Evolutionary conservation across 768 basidiomycete genomes (phyloP), one percentile per base, ranked within the genome.

Genomic region (Chalciporus piperatus): DNA sequence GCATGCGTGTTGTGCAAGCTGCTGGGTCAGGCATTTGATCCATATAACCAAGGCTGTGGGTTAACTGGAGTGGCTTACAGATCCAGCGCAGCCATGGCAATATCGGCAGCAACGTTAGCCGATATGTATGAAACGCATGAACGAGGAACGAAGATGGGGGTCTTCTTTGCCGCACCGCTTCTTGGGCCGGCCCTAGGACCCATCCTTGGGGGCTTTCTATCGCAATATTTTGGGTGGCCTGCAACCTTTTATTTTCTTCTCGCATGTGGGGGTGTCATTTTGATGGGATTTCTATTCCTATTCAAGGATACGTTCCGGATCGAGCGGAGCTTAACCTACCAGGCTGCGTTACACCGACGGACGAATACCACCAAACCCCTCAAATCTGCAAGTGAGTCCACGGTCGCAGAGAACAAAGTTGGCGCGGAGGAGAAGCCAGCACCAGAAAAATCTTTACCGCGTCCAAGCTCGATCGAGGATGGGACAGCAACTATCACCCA

Each of bases 291-390:
- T 66, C 48, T 86, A 30, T 66, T 85, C 20, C 72, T 86, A 62
- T 89, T 93, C 73, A 81, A 79, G 51, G 92, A 95, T 60, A 91
- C 91, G 1, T 95, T 89, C 71, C 80, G 92, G 16, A 72, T 78
- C 48, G 89, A 93, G 61, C 84, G 94, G 40, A 94, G 91, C 48
- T 69, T 88, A 20, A 80, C 82, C 3, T 96, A 94, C 66, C 88
- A 89, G 63, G 74, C 75, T 33, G 83, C 84, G 0, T 70, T 89
- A 39, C 77, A 73, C 54, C 70, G 74, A 42, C 74, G 77, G 16
- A 50, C 72, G 6, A 67, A 66, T 39, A 62, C 65, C 11, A 48
- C 48, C 28, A 56, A 56, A 33, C 46, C 38, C 2, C 55, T 62
- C 20, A 57, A 65, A 47, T 47, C 62, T 35, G 54, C 58, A n/a